A percentile compares a stretch with the other conserved stretches of the same genome.
Evolutionary conservation across 2,329 filamentous ascomycete species (phyloP).

Genomic region (Keithomyces neogunnii): DNA sequence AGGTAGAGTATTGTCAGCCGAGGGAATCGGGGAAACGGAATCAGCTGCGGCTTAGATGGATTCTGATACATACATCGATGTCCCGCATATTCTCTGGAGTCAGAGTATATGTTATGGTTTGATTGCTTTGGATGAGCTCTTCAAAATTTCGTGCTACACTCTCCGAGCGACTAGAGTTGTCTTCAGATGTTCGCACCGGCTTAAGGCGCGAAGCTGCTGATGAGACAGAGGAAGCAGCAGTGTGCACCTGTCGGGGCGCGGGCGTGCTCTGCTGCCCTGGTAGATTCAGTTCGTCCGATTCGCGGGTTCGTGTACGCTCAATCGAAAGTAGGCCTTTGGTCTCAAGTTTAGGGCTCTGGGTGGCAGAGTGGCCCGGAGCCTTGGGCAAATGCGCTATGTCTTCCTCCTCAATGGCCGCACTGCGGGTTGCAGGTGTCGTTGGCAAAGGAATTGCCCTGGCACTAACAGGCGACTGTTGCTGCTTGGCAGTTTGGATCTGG

Average conservation of each 20-base stretch:
- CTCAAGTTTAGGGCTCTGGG: slow-evolving; percentile 18
- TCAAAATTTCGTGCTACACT: slow-evolving; percentile 65
- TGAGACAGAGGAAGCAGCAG: slow-evolving; percentile 43
- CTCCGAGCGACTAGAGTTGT: slow-evolving; percentile 41
- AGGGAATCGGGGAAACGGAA: background rate
- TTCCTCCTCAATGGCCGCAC: slow-evolving; percentile 21
- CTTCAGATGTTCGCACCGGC: slow-evolving; percentile 49
- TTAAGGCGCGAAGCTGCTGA: slow-evolving; percentile 43
- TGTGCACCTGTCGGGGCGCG: slow-evolving; percentile 31
- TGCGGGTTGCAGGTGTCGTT: slow-evolving; percentile 11
- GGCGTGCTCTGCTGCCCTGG: slow-evolving; percentile 14
- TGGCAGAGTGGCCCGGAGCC: slow-evolving; percentile 15
- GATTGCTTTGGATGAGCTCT: slow-evolving; percentile 70
- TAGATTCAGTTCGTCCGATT: slow-evolving; percentile 24
- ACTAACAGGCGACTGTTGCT: background rate
- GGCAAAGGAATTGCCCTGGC: background rate
- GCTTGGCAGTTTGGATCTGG: background rate
- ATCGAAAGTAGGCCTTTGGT: slow-evolving; percentile 31
- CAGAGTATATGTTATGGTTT: slow-evolving; percentile 75
- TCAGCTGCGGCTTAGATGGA: background rate
- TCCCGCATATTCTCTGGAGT: slow-evolving; percentile 74
- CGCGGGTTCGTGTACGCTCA: slow-evolving; percentile 26
- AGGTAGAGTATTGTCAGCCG: slow-evolving; percentile 10
- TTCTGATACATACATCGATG: slow-evolving; percentile 51
- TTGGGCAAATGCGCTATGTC: slow-evolving; percentile 23